A percentile compares a stretch with the other conserved stretches of the same genome.
phyloP scores from a whole-genome alignment of 129 eudicot species.

The Lactuca sativa region DNA sequence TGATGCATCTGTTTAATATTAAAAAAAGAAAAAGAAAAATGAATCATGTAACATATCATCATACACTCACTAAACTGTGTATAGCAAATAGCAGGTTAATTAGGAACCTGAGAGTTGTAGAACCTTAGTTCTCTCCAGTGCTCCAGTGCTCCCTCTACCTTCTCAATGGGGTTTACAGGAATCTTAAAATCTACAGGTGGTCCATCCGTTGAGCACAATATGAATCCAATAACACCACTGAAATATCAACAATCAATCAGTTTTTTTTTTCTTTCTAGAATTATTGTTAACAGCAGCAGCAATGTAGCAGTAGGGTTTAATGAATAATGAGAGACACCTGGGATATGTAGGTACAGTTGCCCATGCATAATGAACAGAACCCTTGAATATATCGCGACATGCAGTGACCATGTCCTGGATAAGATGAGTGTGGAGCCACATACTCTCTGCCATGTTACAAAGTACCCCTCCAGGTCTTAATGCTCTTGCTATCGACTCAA shows the following conservation, averaged over 20 bases:
- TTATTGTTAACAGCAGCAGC: no score
- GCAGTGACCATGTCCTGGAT: constrained; percentile 74
- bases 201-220: constrained; percentile 79
- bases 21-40: neutral
- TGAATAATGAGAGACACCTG: constrained; percentile 43
- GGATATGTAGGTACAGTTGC: constrained; percentile 97
- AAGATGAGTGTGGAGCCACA: constrained; percentile 99
- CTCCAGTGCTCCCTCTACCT: constrained; percentile 66
- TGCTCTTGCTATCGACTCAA: constrained; percentile 78
- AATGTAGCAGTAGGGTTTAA: no score
- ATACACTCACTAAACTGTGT: neutral
- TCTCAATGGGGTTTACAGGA: constrained; percentile 79
- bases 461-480: constrained; percentile 96
- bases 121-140: constrained; percentile 54
- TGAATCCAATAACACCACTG: constrained; percentile 85
- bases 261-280: neutral
- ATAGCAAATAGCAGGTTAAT: neutral
- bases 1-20: constrained; percentile 54
- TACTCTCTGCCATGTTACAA: constrained; percentile 97
- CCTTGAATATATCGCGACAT: constrained; percentile 74
- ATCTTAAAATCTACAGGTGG: constrained; percentile 64
- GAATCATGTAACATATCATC: neutral
- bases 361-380: constrained; percentile 98
- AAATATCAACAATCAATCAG: constrained; percentile 2
- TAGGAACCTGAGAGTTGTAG: constrained; percentile 68